Conservation (phyloP, 139 green algal species). For the Monoraphidium neglectum region DNA sequence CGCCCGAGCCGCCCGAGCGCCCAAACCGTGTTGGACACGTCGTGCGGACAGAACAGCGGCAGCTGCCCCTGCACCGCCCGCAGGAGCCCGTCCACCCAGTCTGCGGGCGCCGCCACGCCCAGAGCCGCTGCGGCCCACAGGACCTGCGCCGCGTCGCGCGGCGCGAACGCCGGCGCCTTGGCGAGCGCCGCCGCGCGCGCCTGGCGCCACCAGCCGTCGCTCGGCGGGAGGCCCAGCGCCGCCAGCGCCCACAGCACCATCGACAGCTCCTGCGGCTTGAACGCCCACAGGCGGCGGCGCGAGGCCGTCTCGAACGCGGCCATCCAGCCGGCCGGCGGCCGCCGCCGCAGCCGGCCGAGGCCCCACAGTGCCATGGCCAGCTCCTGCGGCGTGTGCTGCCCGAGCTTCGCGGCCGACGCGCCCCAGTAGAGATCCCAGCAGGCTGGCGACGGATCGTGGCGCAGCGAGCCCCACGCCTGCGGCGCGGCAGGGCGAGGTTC, state of each 20-base stretch:
- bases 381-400: slow-evolving; percentile 40
- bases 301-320: no score
- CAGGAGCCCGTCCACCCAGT: slow-evolving; percentile 2
- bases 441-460: no score
- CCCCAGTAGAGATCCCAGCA: no score
- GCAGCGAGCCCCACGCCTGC: no score
- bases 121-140: slow-evolving; percentile 16
- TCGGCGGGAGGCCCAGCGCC: neutral
- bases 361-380: slow-evolving; percentile 49
- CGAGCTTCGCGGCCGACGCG: no score
- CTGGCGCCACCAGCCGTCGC: neutral
- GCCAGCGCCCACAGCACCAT: slow-evolving; percentile 13
- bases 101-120: neutral
- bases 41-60: neutral
- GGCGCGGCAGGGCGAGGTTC: no score
- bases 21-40: slow-evolving; percentile 20
- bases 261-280: slow-evolving; percentile 22
- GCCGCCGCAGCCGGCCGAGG: slow-evolving; percentile 34
- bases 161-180: neutral
- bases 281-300: no score
- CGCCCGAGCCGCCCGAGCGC: slow-evolving; percentile 2
- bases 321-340: no score
- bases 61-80: neutral
- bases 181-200: neutral
- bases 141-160: slow-evolving; percentile 19